Base-by-base conservation (phyloP, 1,284 basidiomycete species). In the Sanghuangporus baumii region DNA sequence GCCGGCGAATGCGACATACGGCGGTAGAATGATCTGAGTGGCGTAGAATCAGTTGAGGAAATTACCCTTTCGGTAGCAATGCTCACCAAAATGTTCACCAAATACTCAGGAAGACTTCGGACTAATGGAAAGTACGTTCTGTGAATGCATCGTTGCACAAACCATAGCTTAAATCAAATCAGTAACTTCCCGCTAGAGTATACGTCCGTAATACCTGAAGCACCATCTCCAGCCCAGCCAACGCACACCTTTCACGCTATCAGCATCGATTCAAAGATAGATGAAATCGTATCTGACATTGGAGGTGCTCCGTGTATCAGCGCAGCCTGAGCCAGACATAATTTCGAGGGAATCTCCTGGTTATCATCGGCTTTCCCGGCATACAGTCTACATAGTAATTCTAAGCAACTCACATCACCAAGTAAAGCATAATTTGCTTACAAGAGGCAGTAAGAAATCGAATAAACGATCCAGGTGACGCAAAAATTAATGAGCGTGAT, bases 401-500 rank as follows among this genome's bases (percentile, higher is more conserved):
- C 46, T 20, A 59, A 46, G 31, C 41, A 11, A 47, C 6, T 37
- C 12, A 52, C 7, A 40, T 23, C 26, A 1, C 36, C 8, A 55
- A 14, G 38, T 34, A 37, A 47, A 59, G 60, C 36, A 11, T 31
- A n/a, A 6, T 58, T 23, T 26, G 74, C 84, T 71, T 65, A 85
- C 84, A 78, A 69, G 20, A 86, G 64, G 67, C 74, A 79, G 67
- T 80, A 82, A 23, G 76, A 73, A 62, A 84, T 67, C 5, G 84
- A 84, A 69, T 80, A 83, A 50, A 85, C 66, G 12, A 81, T 76
- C 81, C 81, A 83, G 55, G 79, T 77, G 51, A 78, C 67, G 66
- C 81, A 85, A 55, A 85, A 77, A 65, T 82, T 85, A 66, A 84
- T 71, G 64, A 84, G 71, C 2, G 78, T 78, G 0, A 79, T 76